Percentiles rank a stretch among this genome's conserved stretches.
These are phyloP conservation scores for Aspergillus pseudoterreus DNA, from an alignment of 2,329 filamentous ascomycete species.

Conservation along the genomic window DNA sequence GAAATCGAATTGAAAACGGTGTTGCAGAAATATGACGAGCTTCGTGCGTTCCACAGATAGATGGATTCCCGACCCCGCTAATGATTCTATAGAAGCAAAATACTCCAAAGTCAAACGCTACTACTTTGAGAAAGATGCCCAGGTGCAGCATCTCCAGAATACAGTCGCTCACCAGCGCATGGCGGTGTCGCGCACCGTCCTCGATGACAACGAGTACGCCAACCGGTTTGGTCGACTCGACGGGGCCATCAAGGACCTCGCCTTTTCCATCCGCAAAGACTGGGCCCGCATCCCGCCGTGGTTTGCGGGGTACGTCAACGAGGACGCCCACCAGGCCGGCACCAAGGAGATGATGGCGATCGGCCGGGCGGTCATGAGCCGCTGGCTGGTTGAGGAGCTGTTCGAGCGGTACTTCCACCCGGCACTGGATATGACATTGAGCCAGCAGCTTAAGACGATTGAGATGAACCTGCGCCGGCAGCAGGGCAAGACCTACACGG, in stretches of 20 bases:
- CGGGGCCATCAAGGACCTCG: constrained; percentile 87
- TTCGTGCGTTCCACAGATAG: constrained; percentile 34
- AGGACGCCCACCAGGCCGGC: constrained; percentile 78
- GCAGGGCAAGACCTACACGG: constrained; percentile 67
- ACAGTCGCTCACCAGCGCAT: constrained; percentile 95
- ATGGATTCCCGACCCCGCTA: constrained; percentile 1
- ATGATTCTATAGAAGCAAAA: constrained; percentile 65
- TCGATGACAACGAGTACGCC: constrained; percentile 92
- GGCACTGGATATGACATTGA: constrained; percentile 71
- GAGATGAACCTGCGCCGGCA: constrained; percentile 82
- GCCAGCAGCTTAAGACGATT: constrained; percentile 75
- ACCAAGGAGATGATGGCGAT: constrained; percentile 98
- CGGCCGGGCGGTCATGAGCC: constrained; percentile 80
- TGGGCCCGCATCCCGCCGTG: constrained; percentile 80
- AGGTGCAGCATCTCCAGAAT: constrained; percentile 93
- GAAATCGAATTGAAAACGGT: constrained; percentile 44
- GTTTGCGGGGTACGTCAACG: constrained; percentile 75
- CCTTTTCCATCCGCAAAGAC: constrained; percentile 94
- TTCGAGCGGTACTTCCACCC: constrained; percentile 94
- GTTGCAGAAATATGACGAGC: constrained; percentile 42
- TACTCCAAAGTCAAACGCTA: constrained; percentile 98
- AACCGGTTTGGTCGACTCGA: constrained; percentile 87
- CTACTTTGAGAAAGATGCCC: constrained; percentile 87
- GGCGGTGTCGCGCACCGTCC: constrained; percentile 86
- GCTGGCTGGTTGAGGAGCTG: constrained; percentile 86